Evolutionary conservation across 139 green algal species (phyloP).

Genomic region (Pedinophyceae sp.): DNA sequence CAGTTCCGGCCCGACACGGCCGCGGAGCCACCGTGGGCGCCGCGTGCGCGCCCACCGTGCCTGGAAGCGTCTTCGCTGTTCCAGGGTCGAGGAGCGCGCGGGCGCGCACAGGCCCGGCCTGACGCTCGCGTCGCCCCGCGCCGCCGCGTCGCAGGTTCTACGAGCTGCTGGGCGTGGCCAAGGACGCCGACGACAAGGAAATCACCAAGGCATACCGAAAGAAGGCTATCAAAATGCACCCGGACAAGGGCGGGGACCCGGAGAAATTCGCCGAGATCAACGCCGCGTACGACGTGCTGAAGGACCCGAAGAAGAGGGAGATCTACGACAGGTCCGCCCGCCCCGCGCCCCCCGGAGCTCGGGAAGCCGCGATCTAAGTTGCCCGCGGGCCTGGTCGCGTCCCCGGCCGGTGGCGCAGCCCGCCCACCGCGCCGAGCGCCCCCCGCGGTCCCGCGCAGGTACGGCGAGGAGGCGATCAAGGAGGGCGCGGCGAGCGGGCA

Average conservation of each 20-base stretch:
- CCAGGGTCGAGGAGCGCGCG: background rate
- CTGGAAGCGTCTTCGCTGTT: background rate
- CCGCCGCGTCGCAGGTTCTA: conserved; percentile 12
- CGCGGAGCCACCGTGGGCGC: background rate
- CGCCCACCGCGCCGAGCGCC: too few species aligned
- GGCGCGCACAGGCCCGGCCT: background rate
- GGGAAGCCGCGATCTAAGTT: too few species aligned
- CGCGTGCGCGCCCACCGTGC: too few species aligned
- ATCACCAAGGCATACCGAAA: conserved; percentile 42
- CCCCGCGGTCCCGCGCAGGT: too few species aligned
- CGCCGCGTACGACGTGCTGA: conserved; percentile 11
- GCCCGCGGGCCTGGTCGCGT: too few species aligned
- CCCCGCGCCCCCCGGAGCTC: too few species aligned
- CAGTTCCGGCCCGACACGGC: too few species aligned
- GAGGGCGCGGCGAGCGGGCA: conserved; percentile 6
- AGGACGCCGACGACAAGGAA: conserved; percentile 12
- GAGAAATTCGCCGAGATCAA: conserved; percentile 8
- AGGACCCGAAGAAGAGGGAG: conserved; percentile 5
- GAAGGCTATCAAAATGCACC: conserved; percentile 28
- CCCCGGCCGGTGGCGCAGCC: too few species aligned
- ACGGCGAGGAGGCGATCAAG: conserved; percentile 10
- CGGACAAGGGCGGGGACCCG: conserved; percentile 13
- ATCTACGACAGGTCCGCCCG: conserved; percentile 12
- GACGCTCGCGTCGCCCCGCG: too few species aligned
- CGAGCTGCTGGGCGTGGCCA: conserved; percentile 25